Evolutionary conservation across 768 basidiomycete genomes (phyloP), one percentile per base, ranked within the genome.

Genomic region (Xerocomellus chrysenteron): DNA sequence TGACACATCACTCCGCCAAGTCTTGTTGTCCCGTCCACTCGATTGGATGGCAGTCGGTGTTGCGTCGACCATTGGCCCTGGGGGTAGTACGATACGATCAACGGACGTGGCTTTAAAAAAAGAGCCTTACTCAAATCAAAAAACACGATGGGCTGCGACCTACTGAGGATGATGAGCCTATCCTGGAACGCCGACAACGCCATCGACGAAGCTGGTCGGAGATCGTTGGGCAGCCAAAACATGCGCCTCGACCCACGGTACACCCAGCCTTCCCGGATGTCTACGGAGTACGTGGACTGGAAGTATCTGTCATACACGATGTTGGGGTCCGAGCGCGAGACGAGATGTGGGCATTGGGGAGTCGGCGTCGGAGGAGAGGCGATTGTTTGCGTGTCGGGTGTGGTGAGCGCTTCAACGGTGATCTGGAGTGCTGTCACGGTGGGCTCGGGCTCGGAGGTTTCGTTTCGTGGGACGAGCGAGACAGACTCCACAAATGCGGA

Each of bases 151-250:
- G 11, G 5, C n/a, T 33, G 24, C 12, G 49, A 54, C 21, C 42
- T 17, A 3, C 47, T 35, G 28, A 61, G 5, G 36, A 65, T 58
- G 21, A 46, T 49, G 16, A 65, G 47, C 36, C 30, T 47, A 30
- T 65, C 59, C 6, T 47, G 52, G 24, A 55, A 55, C n/a, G 59
- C 63, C 21, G 49, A 43, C 10, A 64, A 21, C 9, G 45, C 53
- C 0, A 8, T 50, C 41, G 63, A 43, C 33, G 47, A 52, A 1
- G 14, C 30, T 2, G 63, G 63, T 33, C 59, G 58, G 8, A 60
- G 24, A n/a, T 60, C 59, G 26, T n/a, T n/a, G 5, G 59, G 63
- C 16, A 65, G 19, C 63, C 63, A 65, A 16, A 60, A 53, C 47
- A 64, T 50, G 32, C 63, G 37, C 44, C 32, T 49, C 36, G 54